phyloP scores from a whole-genome alignment of 345 rosid genomes.

The Boechera divaricarpa region DNA sequence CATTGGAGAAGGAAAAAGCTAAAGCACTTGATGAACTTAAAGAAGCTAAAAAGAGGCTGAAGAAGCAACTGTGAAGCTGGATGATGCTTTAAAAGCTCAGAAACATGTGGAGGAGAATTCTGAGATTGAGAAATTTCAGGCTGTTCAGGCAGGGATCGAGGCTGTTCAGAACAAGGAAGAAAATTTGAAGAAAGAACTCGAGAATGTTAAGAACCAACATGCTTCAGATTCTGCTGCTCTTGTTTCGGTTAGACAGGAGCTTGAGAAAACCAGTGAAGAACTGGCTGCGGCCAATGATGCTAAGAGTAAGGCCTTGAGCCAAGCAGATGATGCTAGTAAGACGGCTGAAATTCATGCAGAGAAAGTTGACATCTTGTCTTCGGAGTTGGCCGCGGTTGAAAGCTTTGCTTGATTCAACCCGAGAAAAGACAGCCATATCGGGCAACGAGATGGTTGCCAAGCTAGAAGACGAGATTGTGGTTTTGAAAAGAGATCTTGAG shows the following conservation, averaged over 20 bases:
- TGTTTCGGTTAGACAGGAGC: constrained; percentile 73
- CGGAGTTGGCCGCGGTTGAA: constrained; percentile 72
- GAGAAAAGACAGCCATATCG: constrained; percentile 56
- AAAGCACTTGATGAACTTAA: constrained; percentile 74
- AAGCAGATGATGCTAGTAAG: constrained; percentile 94
- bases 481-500: constrained; percentile 67
- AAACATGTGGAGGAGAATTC: constrained; percentile 81
- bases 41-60: constrained; percentile 68
- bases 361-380: constrained; percentile 78
- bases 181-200: constrained; percentile 82
- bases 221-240: constrained; percentile 84
- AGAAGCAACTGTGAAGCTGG: constrained; percentile 74
- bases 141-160: constrained; percentile 91
- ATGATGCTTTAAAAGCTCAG: constrained; percentile 85
- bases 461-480: constrained; percentile 62
- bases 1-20: constrained; percentile 78
- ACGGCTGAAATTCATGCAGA: constrained; percentile 80
- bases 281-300: constrained; percentile 71
- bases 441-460: constrained; percentile 54
- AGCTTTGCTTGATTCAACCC: constrained; percentile 76
- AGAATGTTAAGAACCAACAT: constrained; percentile 75
- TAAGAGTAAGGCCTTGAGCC: constrained; percentile 84
- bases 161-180: constrained; percentile 82
- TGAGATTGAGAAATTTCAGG: constrained; percentile 88
- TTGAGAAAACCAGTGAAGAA: constrained; percentile 71